Base-by-base conservation (phyloP, 176 grass and related monocot genomes). In the Triticum timopheevii region DNA sequence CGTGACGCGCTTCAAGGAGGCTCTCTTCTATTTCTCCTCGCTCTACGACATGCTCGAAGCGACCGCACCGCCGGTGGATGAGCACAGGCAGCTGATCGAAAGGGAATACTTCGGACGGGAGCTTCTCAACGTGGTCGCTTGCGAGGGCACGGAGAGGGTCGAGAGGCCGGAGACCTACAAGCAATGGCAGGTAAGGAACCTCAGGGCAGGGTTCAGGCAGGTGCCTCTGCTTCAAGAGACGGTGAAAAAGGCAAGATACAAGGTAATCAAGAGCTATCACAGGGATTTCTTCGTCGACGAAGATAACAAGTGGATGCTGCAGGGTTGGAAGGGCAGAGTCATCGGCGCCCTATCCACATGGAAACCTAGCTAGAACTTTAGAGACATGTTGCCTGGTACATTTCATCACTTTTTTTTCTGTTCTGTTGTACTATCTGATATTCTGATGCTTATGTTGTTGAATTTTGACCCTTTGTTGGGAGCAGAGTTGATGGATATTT, bases 161-260 rank as follows among this genome's bases (percentile, higher is more conserved):
- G 84, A 90, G 72, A 90, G 89, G 80, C 89, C 80, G 7, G 84
- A 90, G 80, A 90, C 80, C 1, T 90, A 83, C 85, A 90, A 80
- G 52, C 84, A 90, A 27, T 87, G 89, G 89, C 84, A 90, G 10
- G 62, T 87, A 70, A 90, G 89, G 45, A 83, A 87, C 81, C 66
- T 83, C 19, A 90, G 83, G 72, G 88, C 88, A 38, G 83, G 88
- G 16, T 90, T 90, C 28, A 82, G 54, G 79, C 83, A 77, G 36
- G 61, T 77, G n/a, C 78, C 83, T 7, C 71, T 90, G 49, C 44
- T 82, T 20, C 63, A 70, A 38, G 88, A 90, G 5, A 39, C 73
- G 20, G 54, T 90, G 78, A 77, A 70, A 38, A 86, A 66, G 66
- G 84, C 89, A 74, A 87, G 74, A 56, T 90, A 80, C 80, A 87